A percentile compares a stretch with the other conserved stretches of the same genome.
These are phyloP conservation scores for Trametes sanguinea DNA, from an alignment of 768 basidiomycete species.

Conservation along the genomic window DNA sequence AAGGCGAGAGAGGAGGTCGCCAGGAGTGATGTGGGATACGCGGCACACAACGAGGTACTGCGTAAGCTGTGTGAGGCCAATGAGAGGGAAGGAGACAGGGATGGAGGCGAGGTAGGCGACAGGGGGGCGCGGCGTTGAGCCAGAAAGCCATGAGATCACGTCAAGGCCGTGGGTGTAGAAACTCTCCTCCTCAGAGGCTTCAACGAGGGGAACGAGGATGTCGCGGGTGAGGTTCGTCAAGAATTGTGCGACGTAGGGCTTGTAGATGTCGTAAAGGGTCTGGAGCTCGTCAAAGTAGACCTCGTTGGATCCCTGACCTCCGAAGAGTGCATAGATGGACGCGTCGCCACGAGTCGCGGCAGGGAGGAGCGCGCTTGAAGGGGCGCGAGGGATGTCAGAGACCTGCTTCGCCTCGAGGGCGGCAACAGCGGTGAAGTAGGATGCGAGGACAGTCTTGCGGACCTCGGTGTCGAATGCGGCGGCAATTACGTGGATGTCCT, in stretches of 20 bases:
- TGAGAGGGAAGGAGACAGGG: slow-evolving; percentile 92
- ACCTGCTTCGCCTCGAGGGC: slow-evolving; percentile 60
- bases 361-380: slow-evolving; percentile 67
- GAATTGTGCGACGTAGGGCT: slow-evolving; percentile 78
- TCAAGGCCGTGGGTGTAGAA: slow-evolving; percentile 84
- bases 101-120: slow-evolving; percentile 88
- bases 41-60: slow-evolving; percentile 87
- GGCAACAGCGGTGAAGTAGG: slow-evolving; percentile 79
- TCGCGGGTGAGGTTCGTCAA: slow-evolving; percentile 61
- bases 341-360: slow-evolving; percentile 64
- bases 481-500: slow-evolving; percentile 82
- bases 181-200: slow-evolving; percentile 55
- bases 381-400: slow-evolving; percentile 56
- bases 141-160: slow-evolving; percentile 81
- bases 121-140: slow-evolving; percentile 68
- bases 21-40: slow-evolving; percentile 74
- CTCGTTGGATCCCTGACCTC: slow-evolving; percentile 97
- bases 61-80: slow-evolving; percentile 92
- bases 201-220: slow-evolving; percentile 71
- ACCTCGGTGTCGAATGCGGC: slow-evolving; percentile 74
- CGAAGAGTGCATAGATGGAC: slow-evolving; percentile 90
- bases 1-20: slow-evolving; percentile 73
- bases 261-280: slow-evolving; percentile 87
- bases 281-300: slow-evolving; percentile 98
- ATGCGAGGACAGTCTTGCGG: slow-evolving; percentile 72